Evolutionary conservation across 176 grass and related monocot species (phyloP).

Genomic region (Ensete glaucum): DNA sequence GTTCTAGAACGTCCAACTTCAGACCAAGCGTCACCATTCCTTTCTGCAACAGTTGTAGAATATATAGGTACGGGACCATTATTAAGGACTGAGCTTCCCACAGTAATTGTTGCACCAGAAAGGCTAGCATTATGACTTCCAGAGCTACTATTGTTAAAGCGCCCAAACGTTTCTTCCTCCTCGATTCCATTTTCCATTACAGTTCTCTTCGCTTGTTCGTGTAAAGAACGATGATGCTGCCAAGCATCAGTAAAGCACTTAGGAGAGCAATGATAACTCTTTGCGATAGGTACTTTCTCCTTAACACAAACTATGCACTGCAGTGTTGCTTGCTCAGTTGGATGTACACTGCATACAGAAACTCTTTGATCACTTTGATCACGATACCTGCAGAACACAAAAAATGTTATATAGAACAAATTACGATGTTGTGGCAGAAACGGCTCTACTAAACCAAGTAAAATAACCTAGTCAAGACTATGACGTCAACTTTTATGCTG

Average conservation of each 20-base stretch:
- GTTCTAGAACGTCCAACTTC: constrained; percentile 66
- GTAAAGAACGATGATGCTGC: constrained; percentile 87
- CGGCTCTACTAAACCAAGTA: background rate
- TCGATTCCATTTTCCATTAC: constrained; percentile 83
- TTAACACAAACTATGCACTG: constrained; percentile 92
- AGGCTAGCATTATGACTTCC: constrained; percentile 31
- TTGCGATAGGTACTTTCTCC: constrained; percentile 86
- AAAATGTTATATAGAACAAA: constrained; percentile 13
- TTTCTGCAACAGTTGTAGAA: constrained; percentile 46
- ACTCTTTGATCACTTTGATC: constrained; percentile 82
- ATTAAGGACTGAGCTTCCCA: constrained; percentile 41
- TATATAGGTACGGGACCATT: constrained; percentile 26
- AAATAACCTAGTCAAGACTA: background rate
- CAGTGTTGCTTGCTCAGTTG: constrained; percentile 81
- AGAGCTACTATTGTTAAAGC: constrained; percentile 45
- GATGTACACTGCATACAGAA: constrained; percentile 80
- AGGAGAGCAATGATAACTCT: constrained; percentile 90
- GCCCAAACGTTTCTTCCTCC: constrained; percentile 90
- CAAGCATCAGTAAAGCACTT: constrained; percentile 95
- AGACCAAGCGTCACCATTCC: constrained; percentile 79
- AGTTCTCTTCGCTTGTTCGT: constrained; percentile 74
- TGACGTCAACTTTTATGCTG: background rate
- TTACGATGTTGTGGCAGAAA: background rate
- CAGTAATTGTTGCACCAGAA: constrained; percentile 46
- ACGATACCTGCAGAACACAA: constrained; percentile 64